Evolutionary conservation across 495 filamentous ascomycete species (phyloP).

Genomic region (Cercophora samala): DNA sequence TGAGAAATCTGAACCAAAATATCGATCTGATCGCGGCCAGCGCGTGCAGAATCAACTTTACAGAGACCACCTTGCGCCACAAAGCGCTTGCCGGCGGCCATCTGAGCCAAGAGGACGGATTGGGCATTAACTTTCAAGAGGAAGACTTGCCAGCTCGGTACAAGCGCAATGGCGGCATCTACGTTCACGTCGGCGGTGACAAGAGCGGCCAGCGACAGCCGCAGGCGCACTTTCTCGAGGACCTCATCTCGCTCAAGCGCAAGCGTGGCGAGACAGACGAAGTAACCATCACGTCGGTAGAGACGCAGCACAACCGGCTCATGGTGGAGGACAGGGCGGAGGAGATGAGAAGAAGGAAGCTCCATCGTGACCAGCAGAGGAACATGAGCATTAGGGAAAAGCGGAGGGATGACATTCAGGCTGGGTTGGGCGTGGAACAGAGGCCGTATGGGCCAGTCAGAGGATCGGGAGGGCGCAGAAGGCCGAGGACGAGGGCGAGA

Average conservation of each 20-base stretch:
- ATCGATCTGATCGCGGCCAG: constrained; percentile 64
- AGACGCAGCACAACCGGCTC: constrained; percentile 37
- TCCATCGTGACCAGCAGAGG: constrained; percentile 26
- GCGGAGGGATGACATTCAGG: constrained; percentile 19
- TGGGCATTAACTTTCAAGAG: constrained; percentile 5
- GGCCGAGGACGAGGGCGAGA: constrained; percentile 23
- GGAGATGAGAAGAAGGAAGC: constrained; percentile 29
- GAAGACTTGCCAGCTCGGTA: constrained; percentile 34
- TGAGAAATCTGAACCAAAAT: constrained; percentile 43
- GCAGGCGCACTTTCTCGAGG: constrained; percentile 46
- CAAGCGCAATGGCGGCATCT: constrained; percentile 32
- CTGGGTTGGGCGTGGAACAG: constrained; percentile 13
- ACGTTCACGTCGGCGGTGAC: constrained; percentile 36
- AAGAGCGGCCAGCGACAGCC: constrained; percentile 38
- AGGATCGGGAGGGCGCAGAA: constrained; percentile 20
- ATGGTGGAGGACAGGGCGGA: constrained; percentile 34
- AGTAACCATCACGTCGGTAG: constrained; percentile 46
- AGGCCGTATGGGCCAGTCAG: constrained; percentile 19
- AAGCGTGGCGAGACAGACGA: constrained; percentile 54
- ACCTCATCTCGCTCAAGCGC: constrained; percentile 48
- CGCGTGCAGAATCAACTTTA: constrained; percentile 45
- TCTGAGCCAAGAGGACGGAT: constrained; percentile 3
- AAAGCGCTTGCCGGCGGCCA: background rate
- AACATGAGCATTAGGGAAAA: constrained; percentile 28
- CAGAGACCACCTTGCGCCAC: constrained; percentile 22